Percentiles rank a stretch among this genome's conserved stretches.
Evolutionary conservation across 257 asterid genomes (phyloP).

Genomic region (Penstemon newberryi): DNA sequence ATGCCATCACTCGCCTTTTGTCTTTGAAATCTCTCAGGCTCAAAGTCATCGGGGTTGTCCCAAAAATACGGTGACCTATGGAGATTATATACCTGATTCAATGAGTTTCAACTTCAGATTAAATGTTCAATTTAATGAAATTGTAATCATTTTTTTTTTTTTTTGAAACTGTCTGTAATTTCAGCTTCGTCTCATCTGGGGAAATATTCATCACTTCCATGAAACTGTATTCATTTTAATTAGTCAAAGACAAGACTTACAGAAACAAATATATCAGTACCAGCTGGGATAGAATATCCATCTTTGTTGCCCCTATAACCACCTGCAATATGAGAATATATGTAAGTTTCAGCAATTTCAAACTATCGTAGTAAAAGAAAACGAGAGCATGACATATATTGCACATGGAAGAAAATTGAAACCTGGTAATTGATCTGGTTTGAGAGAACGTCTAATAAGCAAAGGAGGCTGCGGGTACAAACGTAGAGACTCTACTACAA

Average conservation of each 20-base stretch:
- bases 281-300: slow-evolving; percentile 79
- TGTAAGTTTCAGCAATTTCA: slow-evolving; percentile 15
- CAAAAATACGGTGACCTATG: slow-evolving; percentile 93
- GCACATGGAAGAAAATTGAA: neutral
- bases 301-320: slow-evolving; percentile 71
- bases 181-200: no score
- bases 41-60: slow-evolving; percentile 85
- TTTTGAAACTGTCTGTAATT: neutral
- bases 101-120: slow-evolving; percentile 5
- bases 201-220: no score
- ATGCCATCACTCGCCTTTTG: slow-evolving; percentile 52
- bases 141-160: neutral
- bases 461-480: slow-evolving; percentile 97
- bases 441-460: slow-evolving; percentile 93
- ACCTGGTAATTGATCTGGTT: slow-evolving; percentile 76
- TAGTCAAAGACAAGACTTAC: slow-evolving; percentile 41
- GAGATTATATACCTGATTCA: slow-evolving; percentile 80
- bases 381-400: neutral
- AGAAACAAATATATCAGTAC: slow-evolving; percentile 84
- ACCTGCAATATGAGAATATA: slow-evolving; percentile 48
- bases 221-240: neutral
- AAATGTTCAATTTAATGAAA: neutral
- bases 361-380: neutral
- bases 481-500: slow-evolving; percentile 83
- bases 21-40: slow-evolving; percentile 82